phyloP scores from a whole-genome alignment of 23 red algal genomes.

The Cyanidiococcus yangmingshanensis region DNA sequence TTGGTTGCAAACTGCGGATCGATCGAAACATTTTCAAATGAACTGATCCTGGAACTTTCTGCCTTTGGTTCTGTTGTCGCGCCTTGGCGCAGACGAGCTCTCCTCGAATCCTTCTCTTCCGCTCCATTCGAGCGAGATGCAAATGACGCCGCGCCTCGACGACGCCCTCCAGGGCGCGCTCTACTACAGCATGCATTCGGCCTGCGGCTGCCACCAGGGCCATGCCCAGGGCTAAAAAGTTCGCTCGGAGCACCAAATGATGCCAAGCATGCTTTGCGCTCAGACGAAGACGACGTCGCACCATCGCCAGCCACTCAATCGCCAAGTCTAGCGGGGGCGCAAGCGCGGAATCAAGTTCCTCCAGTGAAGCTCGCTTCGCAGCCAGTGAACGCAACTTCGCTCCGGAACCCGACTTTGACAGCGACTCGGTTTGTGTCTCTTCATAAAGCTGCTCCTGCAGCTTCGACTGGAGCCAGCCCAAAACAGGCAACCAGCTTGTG shows the following conservation, averaged over 20 bases:
- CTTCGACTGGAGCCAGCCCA: not conserved
- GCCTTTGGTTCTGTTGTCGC: not conserved
- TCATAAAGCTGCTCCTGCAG: not conserved
- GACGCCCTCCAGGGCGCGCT: not conserved
- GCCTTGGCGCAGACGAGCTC: not conserved
- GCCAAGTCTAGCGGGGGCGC: not conserved
- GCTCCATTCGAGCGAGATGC: not conserved
- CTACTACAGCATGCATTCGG: not conserved
- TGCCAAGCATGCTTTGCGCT: not conserved
- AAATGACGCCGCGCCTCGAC: not conserved
- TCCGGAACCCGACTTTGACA: not conserved
- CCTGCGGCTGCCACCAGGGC: slow-evolving; percentile 8
- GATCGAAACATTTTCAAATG: too few species aligned
- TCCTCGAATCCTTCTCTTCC: not conserved
- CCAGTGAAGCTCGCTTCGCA: not conserved
- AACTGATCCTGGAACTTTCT: not conserved
- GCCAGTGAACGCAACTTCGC: not conserved
- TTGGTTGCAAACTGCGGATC: too few species aligned
- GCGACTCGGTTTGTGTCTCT: not conserved
- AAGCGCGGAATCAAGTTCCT: not conserved
- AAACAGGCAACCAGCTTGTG: not conserved
- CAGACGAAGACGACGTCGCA: not conserved
- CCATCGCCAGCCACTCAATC: not conserved
- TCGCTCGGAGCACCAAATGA: not conserved
- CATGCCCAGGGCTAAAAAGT: slow-evolving; percentile 10